Evolutionary conservation across 768 basidiomycete species (phyloP).

Genomic region (Tremella yokohamensis): DNA sequence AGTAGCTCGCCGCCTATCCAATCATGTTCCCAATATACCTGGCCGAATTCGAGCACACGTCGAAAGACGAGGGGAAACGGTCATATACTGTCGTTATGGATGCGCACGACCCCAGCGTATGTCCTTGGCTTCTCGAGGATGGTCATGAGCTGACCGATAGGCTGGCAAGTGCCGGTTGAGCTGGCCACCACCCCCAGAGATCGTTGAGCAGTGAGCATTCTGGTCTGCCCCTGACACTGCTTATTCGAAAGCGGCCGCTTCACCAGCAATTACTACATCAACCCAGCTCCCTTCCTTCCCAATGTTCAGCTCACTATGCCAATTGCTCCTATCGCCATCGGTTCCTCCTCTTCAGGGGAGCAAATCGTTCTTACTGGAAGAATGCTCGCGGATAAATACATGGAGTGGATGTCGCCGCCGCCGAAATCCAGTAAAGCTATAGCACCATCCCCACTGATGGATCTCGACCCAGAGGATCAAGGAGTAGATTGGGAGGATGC

Average conservation of each 20-base stretch:
- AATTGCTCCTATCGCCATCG: constrained; percentile 2
- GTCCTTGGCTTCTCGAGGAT: neutral
- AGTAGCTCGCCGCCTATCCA: constrained; percentile 40
- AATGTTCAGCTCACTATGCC: constrained; percentile 12
- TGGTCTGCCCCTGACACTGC: neutral
- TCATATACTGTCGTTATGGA: constrained; percentile 42
- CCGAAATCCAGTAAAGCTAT: constrained; percentile 19
- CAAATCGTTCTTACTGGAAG: constrained; percentile 12
- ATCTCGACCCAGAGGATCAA: constrained; percentile 13
- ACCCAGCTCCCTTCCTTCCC: constrained; percentile 38
- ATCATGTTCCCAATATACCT: constrained; percentile 47
- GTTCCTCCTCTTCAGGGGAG: neutral
- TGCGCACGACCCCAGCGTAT: constrained; percentile 39
- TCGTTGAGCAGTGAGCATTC: constrained; percentile 23
- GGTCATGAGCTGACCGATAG: constrained; percentile 16
- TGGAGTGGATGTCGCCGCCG: constrained; percentile 35
- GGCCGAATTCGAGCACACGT: constrained; percentile 36
- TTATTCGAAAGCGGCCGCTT: constrained; percentile 21
- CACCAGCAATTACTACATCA: constrained; percentile 33
- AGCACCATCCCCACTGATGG: constrained; percentile 33
- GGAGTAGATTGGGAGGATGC: constrained; percentile 41
- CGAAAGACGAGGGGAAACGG: constrained; percentile 20
- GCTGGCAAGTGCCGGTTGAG: constrained; percentile 27
- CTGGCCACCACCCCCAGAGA: constrained; percentile 28
- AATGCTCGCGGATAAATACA: constrained; percentile 20